A percentile compares a stretch with the other conserved stretches of the same genome.
These are phyloP conservation scores for Petunia secreta DNA, from an alignment of 257 asterid genomes.

Conservation along the genomic window DNA sequence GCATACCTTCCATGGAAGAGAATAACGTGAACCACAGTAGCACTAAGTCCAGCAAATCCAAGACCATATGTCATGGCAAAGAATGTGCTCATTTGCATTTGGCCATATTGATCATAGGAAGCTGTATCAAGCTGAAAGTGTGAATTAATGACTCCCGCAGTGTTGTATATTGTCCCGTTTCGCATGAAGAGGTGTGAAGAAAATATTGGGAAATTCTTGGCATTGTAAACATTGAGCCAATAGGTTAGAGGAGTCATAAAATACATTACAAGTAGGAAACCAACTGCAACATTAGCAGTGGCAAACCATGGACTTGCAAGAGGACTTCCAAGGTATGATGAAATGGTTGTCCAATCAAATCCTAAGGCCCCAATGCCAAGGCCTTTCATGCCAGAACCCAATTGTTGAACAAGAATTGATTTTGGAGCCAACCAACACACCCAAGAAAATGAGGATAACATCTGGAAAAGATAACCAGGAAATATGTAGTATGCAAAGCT, in stretches of 20 bases:
- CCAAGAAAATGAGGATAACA: conserved; percentile 53
- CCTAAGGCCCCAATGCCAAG: conserved; percentile 53
- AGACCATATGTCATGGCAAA: conserved; percentile 53
- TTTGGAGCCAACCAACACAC: conserved; percentile 53
- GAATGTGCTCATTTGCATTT: conserved; percentile 43
- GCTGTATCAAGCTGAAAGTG: conserved; percentile 46
- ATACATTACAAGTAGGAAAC: conserved; percentile 44
- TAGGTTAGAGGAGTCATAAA: conserved; percentile 41
- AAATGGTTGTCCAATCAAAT: conserved; percentile 49
- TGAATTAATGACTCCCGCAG: conserved; percentile 28
- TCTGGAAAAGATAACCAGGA: conserved; percentile 49
- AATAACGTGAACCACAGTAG: conserved; percentile 48
- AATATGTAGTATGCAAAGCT: conserved; percentile 45
- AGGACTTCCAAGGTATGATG: conserved; percentile 55
- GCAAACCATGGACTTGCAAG: conserved; percentile 66
- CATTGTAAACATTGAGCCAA: conserved; percentile 49
- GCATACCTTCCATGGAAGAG: conserved; percentile 56
- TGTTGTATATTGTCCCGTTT: conserved; percentile 40
- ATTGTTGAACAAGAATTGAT: conserved; percentile 44
- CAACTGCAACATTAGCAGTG: conserved; percentile 44
- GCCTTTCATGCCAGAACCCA: conserved; percentile 53
- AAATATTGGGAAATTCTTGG: conserved; percentile 55
- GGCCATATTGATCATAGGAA: conserved; percentile 44
- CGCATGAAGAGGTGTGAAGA: conserved; percentile 37
- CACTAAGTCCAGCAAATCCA: conserved; percentile 53